A percentile compares a stretch with the other conserved stretches of the same genome.
Conservation (phyloP, 2,329 filamentous ascomycete species). For the Penicillium digitatum region DNA sequence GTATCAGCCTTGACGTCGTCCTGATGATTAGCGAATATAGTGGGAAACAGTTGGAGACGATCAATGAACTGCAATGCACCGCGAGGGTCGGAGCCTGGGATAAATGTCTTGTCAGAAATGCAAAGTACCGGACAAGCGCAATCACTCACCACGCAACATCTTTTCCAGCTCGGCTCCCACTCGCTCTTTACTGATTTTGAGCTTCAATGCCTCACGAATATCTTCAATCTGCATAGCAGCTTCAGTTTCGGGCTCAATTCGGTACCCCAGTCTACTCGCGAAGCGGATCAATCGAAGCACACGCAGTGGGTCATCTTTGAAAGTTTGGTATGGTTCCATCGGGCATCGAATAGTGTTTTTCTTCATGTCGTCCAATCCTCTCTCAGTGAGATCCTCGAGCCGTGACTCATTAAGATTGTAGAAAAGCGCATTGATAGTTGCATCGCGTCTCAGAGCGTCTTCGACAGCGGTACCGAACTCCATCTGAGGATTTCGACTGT, state of each 20-base stretch:
- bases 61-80: constrained; percentile 40
- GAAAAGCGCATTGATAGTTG: constrained; percentile 92
- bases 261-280: constrained; percentile 76
- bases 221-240: constrained; percentile 69
- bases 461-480: constrained; percentile 91
- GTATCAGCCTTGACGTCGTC: constrained; percentile 56
- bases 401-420: constrained; percentile 79
- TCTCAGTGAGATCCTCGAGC: constrained; percentile 79
- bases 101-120: neutral
- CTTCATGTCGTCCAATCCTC: constrained; percentile 70
- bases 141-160: constrained; percentile 67
- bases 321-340: constrained; percentile 82
- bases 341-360: constrained; percentile 75
- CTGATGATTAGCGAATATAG: constrained; percentile 42
- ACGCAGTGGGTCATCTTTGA: constrained; percentile 86
- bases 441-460: constrained; percentile 83
- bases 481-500: constrained; percentile 85
- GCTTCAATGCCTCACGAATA: constrained; percentile 73
- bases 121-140: neutral
- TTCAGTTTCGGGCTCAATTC: constrained; percentile 67
- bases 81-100: constrained; percentile 38
- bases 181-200: constrained; percentile 89
- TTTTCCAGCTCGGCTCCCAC: constrained; percentile 86
- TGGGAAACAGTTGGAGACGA: constrained; percentile 37
- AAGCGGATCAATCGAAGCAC: constrained; percentile 86